phyloP scores from a whole-genome alignment of 257 asterid species.

The Solanum verrucosum region DNA sequence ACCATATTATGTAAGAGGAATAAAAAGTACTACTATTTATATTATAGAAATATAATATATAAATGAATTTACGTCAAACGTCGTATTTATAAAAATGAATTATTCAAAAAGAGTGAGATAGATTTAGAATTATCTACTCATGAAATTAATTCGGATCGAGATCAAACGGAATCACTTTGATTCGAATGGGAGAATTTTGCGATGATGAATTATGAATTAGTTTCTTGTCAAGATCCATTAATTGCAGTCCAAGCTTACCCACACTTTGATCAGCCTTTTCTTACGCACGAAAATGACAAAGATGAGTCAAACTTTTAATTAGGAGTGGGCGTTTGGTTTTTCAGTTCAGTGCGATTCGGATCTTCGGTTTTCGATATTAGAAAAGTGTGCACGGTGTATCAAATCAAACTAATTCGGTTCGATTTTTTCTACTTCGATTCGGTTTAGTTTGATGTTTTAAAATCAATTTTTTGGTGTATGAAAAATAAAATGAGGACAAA shows the following conservation, averaged over 20 bases:
- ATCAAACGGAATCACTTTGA: not conserved
- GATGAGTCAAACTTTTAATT: no score
- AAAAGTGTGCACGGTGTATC: no score
- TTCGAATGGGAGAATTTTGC: not conserved
- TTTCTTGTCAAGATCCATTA: not conserved
- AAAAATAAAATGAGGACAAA: not conserved
- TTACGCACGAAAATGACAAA: no score
- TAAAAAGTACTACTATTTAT: not conserved
- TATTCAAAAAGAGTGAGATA: not conserved
- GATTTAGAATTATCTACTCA: not conserved
- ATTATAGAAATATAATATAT: not conserved
- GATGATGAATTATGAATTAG: not conserved
- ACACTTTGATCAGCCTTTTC: not conserved
- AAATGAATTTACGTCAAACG: not conserved
- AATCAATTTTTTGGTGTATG: not conserved
- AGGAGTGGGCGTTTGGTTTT: no score
- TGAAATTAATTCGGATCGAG: not conserved
- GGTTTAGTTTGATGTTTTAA: no score
- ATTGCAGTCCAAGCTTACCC: not conserved
- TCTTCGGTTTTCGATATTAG: no score
- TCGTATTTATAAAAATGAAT: not conserved
- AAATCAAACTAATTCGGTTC: no score
- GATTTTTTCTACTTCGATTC: no score
- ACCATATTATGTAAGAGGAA: not conserved
- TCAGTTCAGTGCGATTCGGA: not conserved